A percentile compares a stretch with the other conserved stretches of the same genome.
phyloP scores from a whole-genome alignment of 192 early-diverging fungal genomes.

The Coemansia sp. region DNA sequence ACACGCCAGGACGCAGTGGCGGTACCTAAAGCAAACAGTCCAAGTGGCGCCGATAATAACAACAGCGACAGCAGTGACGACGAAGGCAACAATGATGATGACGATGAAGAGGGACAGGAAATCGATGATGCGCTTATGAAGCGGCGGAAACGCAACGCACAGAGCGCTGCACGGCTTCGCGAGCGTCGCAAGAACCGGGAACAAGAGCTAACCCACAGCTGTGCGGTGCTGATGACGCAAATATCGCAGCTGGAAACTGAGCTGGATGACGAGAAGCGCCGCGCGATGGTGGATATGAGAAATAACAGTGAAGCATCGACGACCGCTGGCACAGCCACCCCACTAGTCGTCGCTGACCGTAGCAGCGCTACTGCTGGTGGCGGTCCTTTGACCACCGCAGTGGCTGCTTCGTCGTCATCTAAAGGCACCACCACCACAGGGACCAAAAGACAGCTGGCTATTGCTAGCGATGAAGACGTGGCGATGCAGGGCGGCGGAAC shows the following conservation, averaged over 20 bases:
- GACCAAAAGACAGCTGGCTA: neutral
- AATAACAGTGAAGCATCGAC: neutral
- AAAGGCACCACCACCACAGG: neutral
- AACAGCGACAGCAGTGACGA: neutral
- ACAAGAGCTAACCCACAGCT: constrained; percentile 34
- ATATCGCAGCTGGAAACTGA: constrained; percentile 38
- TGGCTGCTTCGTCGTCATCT: neutral
- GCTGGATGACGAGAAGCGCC: constrained; percentile 36
- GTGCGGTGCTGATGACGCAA: constrained; percentile 33
- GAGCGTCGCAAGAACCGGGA: constrained; percentile 51
- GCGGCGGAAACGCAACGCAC: constrained; percentile 51
- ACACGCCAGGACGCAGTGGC: neutral
- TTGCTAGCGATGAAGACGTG: neutral
- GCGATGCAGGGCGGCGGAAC: neutral
- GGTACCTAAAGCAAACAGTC: neutral
- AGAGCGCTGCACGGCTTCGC: constrained; percentile 51
- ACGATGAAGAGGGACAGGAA: neutral
- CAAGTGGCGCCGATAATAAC: neutral
- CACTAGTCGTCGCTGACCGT: neutral
- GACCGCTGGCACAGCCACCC: neutral
- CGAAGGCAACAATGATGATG: constrained; percentile 3
- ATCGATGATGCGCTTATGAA: constrained; percentile 44
- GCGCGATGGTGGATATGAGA: constrained; percentile 18
- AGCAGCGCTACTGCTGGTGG: neutral
- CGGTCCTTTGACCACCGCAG: neutral